Conservation (phyloP, 106 monocot species). For the Narthecium ossifragum region DNA sequence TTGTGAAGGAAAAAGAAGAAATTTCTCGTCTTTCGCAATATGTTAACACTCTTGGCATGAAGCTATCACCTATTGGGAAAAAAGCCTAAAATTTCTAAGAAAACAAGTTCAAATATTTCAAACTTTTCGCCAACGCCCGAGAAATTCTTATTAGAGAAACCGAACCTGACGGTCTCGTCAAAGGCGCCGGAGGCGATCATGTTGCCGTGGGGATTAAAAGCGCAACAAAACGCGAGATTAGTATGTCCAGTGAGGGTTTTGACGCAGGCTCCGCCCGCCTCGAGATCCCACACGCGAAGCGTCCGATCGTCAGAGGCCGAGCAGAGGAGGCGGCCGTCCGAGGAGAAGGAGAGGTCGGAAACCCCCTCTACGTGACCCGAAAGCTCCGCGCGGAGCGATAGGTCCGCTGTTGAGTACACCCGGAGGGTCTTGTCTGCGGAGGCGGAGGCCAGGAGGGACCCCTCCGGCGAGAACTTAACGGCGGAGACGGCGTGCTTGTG, state of each 20-base stretch:
- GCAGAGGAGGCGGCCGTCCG: constrained; percentile 43
- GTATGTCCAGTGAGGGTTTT: constrained; percentile 45
- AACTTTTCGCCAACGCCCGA: too few relatives aligned
- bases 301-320: constrained; percentile 48
- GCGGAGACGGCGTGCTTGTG: constrained; percentile 49
- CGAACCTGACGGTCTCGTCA: constrained; percentile 58
- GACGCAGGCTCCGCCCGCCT: constrained; percentile 11
- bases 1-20: too few relatives aligned
- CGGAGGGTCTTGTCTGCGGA: constrained; percentile 52
- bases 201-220: constrained; percentile 53
- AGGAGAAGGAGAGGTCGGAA: constrained; percentile 48
- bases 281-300: constrained; percentile 42
- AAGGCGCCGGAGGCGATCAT: constrained; percentile 47
- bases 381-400: constrained; percentile 30
- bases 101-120: too few relatives aligned
- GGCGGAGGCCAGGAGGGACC: constrained; percentile 39
- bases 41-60: too few relatives aligned
- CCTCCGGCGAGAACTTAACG: constrained; percentile 49
- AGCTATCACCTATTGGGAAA: too few relatives aligned
- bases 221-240: constrained; percentile 41
- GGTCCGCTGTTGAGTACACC: constrained; percentile 26
- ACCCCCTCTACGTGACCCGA: constrained; percentile 40
- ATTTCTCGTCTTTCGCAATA: too few relatives aligned
- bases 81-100: too few relatives aligned
- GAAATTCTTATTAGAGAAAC: too few relatives aligned